These are phyloP conservation scores for Vachellia collinsii DNA, from an alignment of 306 rosid genomes.

Conservation along the genomic window DNA sequence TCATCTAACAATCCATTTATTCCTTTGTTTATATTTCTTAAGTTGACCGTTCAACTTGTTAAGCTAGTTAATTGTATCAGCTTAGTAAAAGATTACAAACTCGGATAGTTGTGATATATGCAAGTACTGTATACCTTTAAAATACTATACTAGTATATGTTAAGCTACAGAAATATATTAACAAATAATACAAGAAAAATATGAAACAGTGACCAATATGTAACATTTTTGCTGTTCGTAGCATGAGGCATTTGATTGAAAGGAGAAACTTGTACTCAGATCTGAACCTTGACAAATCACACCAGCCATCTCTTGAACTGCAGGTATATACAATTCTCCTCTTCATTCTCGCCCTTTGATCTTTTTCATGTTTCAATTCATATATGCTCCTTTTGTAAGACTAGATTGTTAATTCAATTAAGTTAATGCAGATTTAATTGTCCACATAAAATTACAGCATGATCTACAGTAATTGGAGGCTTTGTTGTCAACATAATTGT, in stretches of 20 bases:
- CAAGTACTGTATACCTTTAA: background rate
- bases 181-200: too few species aligned
- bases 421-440: too few species aligned
- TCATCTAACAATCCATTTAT: too few species aligned
- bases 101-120: background rate
- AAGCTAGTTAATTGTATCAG: background rate
- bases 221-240: background rate
- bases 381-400: background rate
- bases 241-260: background rate
- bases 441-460: background rate
- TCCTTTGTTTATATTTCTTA: background rate
- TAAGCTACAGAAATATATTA: background rate
- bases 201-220: background rate
- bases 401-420: too few species aligned
- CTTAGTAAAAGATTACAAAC: background rate
- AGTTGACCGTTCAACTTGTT: background rate
- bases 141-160: background rate
- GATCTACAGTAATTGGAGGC: too few species aligned
- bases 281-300: background rate
- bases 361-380: background rate
- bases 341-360: background rate
- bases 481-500: too few species aligned
- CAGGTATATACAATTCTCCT: slow-evolving; percentile 3
- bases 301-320: background rate
- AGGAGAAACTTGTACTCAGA: background rate